These are phyloP conservation scores for Candida insectorum DNA, from an alignment of 805 yeast species.

Conservation along the genomic window DNA sequence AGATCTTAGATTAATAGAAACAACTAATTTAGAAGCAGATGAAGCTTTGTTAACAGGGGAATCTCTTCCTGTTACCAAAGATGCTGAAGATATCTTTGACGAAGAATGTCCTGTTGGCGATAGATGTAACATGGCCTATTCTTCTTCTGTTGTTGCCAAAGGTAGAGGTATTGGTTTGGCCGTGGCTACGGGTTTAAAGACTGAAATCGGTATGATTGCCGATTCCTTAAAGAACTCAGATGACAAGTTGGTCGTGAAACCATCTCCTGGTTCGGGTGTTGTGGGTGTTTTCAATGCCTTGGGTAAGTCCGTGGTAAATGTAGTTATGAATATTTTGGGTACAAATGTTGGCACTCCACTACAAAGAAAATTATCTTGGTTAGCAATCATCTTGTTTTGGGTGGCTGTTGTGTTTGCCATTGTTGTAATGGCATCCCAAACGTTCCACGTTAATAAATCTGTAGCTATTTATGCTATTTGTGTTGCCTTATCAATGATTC, in stretches of 20 bases:
- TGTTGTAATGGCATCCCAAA: slow-evolving; percentile 82
- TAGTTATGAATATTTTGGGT: slow-evolving; percentile 69
- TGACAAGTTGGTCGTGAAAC: slow-evolving; percentile 38
- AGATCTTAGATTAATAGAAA: slow-evolving; percentile 56
- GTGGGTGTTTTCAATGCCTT: slow-evolving; percentile 47
- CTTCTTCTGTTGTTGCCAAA: slow-evolving; percentile 67
- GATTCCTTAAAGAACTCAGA: slow-evolving; percentile 45
- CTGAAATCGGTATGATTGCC: slow-evolving; percentile 77
- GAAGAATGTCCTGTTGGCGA: slow-evolving; percentile 63
- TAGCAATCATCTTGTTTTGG: slow-evolving; percentile 68
- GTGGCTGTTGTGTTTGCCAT: slow-evolving; percentile 85
- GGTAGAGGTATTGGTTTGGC: slow-evolving; percentile 74
- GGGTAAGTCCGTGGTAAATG: slow-evolving; percentile 47
- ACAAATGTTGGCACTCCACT: slow-evolving; percentile 78
- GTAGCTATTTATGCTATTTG: slow-evolving; percentile 89
- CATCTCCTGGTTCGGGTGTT: slow-evolving; percentile 40
- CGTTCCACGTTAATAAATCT: slow-evolving; percentile 67
- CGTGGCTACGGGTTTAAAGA: slow-evolving; percentile 61
- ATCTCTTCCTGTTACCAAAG: slow-evolving; percentile 61
- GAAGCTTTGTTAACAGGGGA: slow-evolving; percentile 68
- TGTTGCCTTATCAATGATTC: slow-evolving; percentile 79
- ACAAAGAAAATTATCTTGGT: slow-evolving; percentile 68
- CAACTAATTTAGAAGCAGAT: slow-evolving; percentile 67
- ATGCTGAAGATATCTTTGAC: slow-evolving; percentile 31
- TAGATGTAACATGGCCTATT: slow-evolving; percentile 65